Evolutionary conservation across 2,329 filamentous ascomycete species (phyloP).

Genomic region (Sphaerostilbella broomeana): DNA sequence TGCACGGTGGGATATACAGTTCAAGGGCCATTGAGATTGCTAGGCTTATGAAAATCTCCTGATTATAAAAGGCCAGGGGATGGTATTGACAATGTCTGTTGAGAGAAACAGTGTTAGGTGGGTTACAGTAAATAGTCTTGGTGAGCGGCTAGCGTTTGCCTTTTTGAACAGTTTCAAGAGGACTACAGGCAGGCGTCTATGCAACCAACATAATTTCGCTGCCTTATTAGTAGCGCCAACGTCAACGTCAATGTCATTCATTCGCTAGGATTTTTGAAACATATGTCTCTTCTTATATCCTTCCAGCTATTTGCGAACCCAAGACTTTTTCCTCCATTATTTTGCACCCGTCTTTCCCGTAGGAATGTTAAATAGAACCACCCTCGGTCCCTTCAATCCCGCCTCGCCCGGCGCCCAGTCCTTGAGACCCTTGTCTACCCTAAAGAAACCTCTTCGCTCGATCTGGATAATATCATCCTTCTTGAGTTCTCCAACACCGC

Average conservation of each 20-base stretch:
- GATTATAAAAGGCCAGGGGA: too few relatives aligned
- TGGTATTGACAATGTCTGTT: too few relatives aligned
- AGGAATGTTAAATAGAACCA: constrained; percentile 52
- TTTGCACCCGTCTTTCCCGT: constrained; percentile 35
- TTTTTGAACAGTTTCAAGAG: too few relatives aligned
- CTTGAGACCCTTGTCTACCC: constrained; percentile 62
- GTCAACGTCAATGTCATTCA: too few relatives aligned
- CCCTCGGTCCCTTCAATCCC: constrained; percentile 38
- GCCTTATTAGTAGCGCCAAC: too few relatives aligned
- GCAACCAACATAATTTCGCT: too few relatives aligned
- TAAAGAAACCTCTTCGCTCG: constrained; percentile 86
- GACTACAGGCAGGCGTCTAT: too few relatives aligned
- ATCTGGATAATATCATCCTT: constrained; percentile 91
- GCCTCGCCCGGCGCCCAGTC: constrained; percentile 47
- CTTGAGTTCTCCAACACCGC: constrained; percentile 71
- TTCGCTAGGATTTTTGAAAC: too few relatives aligned
- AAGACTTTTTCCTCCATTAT: constrained; percentile 7
- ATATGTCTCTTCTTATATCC: background rate
- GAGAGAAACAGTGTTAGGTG: too few relatives aligned
- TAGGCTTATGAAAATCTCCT: too few relatives aligned
- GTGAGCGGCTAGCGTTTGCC: too few relatives aligned
- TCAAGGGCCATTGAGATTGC: constrained; percentile 10
- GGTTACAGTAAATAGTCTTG: too few relatives aligned
- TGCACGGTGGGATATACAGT: constrained; percentile 18
- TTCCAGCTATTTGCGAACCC: background rate